Evolutionary conservation across 2,329 filamentous ascomycete species (phyloP), one percentile per base, ranked within the genome.

Genomic region (Herpotrichia juniperi): DNA sequence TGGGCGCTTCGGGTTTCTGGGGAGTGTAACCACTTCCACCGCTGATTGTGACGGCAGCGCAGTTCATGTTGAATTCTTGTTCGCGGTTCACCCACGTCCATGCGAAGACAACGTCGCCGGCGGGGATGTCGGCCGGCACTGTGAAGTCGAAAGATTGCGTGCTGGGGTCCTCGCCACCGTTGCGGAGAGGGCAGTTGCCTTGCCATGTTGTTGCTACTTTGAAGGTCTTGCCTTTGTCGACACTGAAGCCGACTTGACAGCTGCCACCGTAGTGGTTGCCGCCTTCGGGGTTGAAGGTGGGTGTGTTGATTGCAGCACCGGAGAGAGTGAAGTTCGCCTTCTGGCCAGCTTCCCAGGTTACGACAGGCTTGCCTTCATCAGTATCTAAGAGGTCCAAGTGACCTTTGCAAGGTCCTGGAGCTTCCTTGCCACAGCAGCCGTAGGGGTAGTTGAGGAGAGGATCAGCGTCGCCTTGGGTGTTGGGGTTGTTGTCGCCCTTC

Each of bases 61-160:
- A 81, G 47, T 75, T 76, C 72, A 76, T 76, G 55, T 74, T 76
- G 52, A 75, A 70, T 52, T 79, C 77, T 47, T 76, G 68, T 61
- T 79, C 77, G 22, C 78, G 74, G 47, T 80, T 80, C 40, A 78
- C 63, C 78, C 78, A 80, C 1, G 74, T 74, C 78, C 77, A 80
- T 1, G 72, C 73, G 52, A 80, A 80, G 14, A 80, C 57, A 11
- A 71, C 74, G 6, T 69, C 61, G 8, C 77, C 78, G 4, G 64
- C 51, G 2, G 73, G 73, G 50, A 79, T 65, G 46, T 79, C 77
- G 12, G 57, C 64, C 0, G 78, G 78, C 4, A 80, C 72, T 4
- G 63, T 73, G 62, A 81, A 78, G 32, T 75, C 68, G 60, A 80
- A 81, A 9, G 68, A 69, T 55, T 80, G 78, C 5, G 69, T 69